Conservation (phyloP, 73 alveolate species). For the Tetrahymena malaccensis region DNA sequence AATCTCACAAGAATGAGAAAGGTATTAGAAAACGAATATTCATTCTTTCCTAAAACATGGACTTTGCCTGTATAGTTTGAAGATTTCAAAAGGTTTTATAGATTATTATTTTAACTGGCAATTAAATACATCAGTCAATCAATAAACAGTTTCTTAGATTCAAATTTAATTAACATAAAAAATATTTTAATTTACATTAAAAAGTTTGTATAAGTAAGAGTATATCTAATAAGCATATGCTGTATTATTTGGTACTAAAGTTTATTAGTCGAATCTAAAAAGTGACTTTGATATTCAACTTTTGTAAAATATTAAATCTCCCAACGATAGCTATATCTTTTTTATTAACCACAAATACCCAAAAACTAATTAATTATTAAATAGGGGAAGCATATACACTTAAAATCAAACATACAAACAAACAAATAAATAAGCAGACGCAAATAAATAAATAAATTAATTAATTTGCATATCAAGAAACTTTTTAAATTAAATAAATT, state of each 20-base stretch:
- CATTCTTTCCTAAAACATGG: conserved; percentile 84
- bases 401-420: too few relatives aligned
- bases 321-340: background rate
- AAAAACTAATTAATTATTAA: too few relatives aligned
- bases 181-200: too few relatives aligned
- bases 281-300: background rate
- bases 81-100: conserved; percentile 15
- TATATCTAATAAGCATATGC: background rate
- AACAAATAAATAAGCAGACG: too few relatives aligned
- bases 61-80: conserved; percentile 54
- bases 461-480: background rate
- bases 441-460: too few relatives aligned
- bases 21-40: conserved; percentile 64
- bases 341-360: background rate
- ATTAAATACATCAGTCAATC: too few relatives aligned
- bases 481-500: background rate
- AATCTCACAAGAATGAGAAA: conserved; percentile 57
- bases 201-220: background rate
- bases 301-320: background rate
- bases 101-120: too few relatives aligned
- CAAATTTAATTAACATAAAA: too few relatives aligned
- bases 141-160: background rate
- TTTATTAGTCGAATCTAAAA: background rate
- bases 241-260: background rate
- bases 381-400: background rate